Percentiles rank a stretch among this genome's conserved stretches.
These are phyloP conservation scores for Jasminum sambac DNA, from an alignment of 257 asterid genomes.

Conservation along the genomic window DNA sequence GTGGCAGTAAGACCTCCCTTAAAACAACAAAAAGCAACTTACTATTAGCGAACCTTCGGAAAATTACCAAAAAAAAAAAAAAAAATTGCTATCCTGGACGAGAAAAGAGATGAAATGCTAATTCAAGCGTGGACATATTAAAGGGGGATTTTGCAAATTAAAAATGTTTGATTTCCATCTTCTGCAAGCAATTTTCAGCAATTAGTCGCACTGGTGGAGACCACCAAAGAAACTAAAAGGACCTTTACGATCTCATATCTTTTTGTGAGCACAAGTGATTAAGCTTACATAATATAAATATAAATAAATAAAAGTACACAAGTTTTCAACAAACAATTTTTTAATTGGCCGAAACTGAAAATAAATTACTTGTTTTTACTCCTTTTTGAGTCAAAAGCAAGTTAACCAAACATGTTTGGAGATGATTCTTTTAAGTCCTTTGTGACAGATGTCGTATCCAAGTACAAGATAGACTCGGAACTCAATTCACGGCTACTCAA, in stretches of 20 bases:
- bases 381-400: not conserved
- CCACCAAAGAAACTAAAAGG: not conserved
- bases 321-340: not conserved
- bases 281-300: not conserved
- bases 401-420: not conserved
- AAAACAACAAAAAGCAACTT: constrained; percentile 18
- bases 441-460: not conserved
- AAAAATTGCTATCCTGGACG: not conserved
- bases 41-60: not conserved
- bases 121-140: too few relatives aligned
- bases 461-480: constrained; percentile 1
- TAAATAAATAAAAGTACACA: not conserved
- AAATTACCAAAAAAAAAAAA: not conserved
- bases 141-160: not conserved
- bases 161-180: not conserved
- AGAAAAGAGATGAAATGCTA: not conserved
- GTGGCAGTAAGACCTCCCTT: constrained; percentile 99
- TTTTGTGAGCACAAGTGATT: not conserved
- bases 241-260: not conserved
- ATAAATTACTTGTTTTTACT: not conserved
- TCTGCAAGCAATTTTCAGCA: not conserved
- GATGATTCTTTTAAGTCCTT: not conserved
- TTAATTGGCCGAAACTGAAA: not conserved
- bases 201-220: not conserved
- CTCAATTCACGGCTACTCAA: not conserved